phyloP scores from a whole-genome alignment of 2,329 filamentous ascomycete genomes.

The Allantophomopsis lycopodina region DNA sequence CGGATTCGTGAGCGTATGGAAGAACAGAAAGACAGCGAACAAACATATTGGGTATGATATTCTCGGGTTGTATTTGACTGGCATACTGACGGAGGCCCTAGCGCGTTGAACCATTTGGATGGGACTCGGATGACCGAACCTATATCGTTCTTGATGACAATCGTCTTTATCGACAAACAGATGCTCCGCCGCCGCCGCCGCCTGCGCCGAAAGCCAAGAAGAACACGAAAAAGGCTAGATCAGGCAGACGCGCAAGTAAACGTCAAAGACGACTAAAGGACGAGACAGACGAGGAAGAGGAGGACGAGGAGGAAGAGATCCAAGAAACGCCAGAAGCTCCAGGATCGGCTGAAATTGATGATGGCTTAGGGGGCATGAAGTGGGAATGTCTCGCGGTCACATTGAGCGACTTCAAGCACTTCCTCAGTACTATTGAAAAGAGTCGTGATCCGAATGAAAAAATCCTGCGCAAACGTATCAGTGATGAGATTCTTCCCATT shows the following conservation, averaged over 20 bases:
- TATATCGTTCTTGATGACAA: slow-evolving; percentile 94
- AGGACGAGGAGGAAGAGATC: slow-evolving; percentile 23
- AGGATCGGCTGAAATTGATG: slow-evolving; percentile 30
- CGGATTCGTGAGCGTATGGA: slow-evolving; percentile 77
- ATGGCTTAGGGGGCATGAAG: slow-evolving; percentile 60
- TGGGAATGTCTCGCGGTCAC: slow-evolving; percentile 90
- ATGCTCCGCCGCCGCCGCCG: slow-evolving; percentile 47
- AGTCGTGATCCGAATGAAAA: slow-evolving; percentile 80
- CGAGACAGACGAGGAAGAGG: slow-evolving; percentile 23
- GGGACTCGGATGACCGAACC: slow-evolving; percentile 73
- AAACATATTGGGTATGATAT: slow-evolving; percentile 64
- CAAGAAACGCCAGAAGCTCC: slow-evolving; percentile 26
- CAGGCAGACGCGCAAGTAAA: slow-evolving; percentile 55
- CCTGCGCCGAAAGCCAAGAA: slow-evolving; percentile 46
- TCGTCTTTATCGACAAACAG: slow-evolving; percentile 77
- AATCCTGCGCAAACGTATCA: slow-evolving; percentile 54
- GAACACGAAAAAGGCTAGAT: slow-evolving; percentile 52
- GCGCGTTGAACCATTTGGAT: slow-evolving; percentile 74
- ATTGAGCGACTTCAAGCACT: slow-evolving; percentile 59
- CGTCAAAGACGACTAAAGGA: slow-evolving; percentile 41
- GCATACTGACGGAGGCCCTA: slow-evolving; percentile 14
- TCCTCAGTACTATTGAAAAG: slow-evolving; percentile 59
- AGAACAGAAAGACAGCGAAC: slow-evolving; percentile 67
- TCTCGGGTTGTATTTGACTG: not conserved
- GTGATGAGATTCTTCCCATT: slow-evolving; percentile 69